These are phyloP conservation scores for Madurella mycetomatis DNA, from an alignment of 2,329 filamentous ascomycete species.

Conservation along the genomic window DNA sequence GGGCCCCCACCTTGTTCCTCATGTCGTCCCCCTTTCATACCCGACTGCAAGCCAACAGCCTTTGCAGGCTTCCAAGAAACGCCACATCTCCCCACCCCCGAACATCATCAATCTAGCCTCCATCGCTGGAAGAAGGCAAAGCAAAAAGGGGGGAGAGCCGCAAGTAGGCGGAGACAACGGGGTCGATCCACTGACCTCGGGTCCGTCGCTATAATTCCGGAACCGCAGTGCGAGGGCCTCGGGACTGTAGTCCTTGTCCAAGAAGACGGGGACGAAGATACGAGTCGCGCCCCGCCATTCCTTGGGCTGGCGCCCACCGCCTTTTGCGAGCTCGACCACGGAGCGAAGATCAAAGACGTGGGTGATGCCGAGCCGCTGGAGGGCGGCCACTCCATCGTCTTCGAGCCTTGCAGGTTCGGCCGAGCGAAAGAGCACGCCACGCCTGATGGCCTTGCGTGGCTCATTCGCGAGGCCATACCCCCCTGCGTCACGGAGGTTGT, in stretches of 20 bases:
- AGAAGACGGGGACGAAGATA: slow-evolving; percentile 62
- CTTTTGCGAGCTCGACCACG: slow-evolving; percentile 49
- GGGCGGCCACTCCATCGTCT: slow-evolving; percentile 45
- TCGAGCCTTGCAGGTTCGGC: slow-evolving; percentile 61
- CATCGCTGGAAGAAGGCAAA: no score
- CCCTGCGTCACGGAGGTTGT: slow-evolving; percentile 66
- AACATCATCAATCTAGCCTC: no score
- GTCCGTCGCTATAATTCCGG: slow-evolving; percentile 51
- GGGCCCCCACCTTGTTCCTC: no score
- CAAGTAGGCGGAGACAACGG: no score
- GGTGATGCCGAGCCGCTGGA: slow-evolving; percentile 55
- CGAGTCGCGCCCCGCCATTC: slow-evolving; percentile 50
- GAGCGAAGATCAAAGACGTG: slow-evolving; percentile 67
- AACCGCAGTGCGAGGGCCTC: slow-evolving; percentile 59
- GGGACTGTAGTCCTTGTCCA: slow-evolving; percentile 55
- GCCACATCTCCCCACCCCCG: no score
- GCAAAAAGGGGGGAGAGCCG: no score
- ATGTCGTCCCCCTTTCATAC: no score
- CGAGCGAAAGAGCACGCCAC: slow-evolving; percentile 59
- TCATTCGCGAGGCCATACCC: slow-evolving; percentile 46
- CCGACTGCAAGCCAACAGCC: no score
- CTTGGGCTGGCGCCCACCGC: slow-evolving; percentile 33
- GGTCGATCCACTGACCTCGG: slow-evolving; percentile 33
- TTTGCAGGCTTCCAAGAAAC: no score
- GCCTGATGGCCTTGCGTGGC: slow-evolving; percentile 41